phyloP scores from a whole-genome alignment of 2,329 filamentous ascomycete species.

The Diaporthe sp. region DNA sequence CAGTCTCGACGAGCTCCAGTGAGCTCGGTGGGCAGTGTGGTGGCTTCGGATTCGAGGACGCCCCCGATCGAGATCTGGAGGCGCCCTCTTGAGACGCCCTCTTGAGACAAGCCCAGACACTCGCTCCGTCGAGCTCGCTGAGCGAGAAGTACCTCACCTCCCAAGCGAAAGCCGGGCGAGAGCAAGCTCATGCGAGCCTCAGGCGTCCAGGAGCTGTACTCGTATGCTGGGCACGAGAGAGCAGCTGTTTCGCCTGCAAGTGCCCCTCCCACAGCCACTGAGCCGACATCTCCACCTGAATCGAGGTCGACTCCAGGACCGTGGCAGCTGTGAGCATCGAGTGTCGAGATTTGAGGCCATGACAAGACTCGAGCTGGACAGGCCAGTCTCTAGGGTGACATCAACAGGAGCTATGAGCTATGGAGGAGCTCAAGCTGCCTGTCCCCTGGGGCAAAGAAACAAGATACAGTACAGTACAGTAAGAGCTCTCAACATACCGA shows the following conservation, averaged over 20 bases:
- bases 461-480: neutral
- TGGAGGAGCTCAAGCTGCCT: conserved; percentile 19
- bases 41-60: conserved; percentile 4
- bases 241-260: neutral
- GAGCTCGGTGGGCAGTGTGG: conserved; percentile 1
- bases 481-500: conserved; percentile 21
- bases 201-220: neutral
- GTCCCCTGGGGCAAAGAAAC: neutral
- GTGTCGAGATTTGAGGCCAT: neutral
- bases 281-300: neutral
- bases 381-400: neutral
- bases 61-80: conserved; percentile 23
- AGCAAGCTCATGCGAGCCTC: conserved; percentile 22
- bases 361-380: neutral
- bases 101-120: conserved; percentile 24
- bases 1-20: conserved; percentile 15
- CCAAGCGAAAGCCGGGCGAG: neutral
- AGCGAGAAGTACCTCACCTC: conserved; percentile 6
- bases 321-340: neutral
- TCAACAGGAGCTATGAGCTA: conserved; percentile 22
- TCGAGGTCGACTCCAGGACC: neutral
- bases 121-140: neutral
- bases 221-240: neutral
- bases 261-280: neutral
- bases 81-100: neutral